Conservation (phyloP, 352 stramenopile genomes). For the Globisporangium heterothallicum region DNA sequence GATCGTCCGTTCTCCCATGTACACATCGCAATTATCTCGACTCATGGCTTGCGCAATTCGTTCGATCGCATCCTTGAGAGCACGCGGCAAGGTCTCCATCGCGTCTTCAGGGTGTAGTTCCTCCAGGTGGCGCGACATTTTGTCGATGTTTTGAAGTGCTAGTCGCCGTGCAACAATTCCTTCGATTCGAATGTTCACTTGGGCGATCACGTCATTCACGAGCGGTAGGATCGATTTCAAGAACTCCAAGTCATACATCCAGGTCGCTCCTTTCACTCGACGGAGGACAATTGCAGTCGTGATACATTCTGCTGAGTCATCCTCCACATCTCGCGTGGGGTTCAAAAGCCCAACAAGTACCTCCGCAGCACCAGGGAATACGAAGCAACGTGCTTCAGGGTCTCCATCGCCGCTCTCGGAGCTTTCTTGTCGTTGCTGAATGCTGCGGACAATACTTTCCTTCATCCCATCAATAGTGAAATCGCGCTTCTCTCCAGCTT, state of each 20-base stretch:
- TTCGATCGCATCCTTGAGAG: constrained; percentile 25
- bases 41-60: constrained; percentile 25
- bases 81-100: constrained; percentile 15
- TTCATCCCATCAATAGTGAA: neutral
- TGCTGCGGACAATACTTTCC: neutral
- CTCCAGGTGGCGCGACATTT: constrained; percentile 10
- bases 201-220: constrained; percentile 36
- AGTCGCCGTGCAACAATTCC: constrained; percentile 37
- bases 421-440: constrained; percentile 11
- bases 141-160: constrained; percentile 20
- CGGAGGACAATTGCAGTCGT: constrained; percentile 40
- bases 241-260: constrained; percentile 59
- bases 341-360: constrained; percentile 16
- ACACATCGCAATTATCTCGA: constrained; percentile 30
- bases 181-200: constrained; percentile 41
- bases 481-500: neutral
- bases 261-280: constrained; percentile 37
- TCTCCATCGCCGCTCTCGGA: neutral
- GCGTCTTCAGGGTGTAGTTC: constrained; percentile 5
- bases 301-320: constrained; percentile 15
- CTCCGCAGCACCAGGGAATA: constrained; percentile 12
- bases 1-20: constrained; percentile 35
- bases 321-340: constrained; percentile 24
- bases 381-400: constrained; percentile 6
- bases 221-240: constrained; percentile 31